Evolutionary conservation across 140 eudicot genomes (phyloP), one percentile per base, ranked within the genome.

Genomic region (Ambrosia hybrid): DNA sequence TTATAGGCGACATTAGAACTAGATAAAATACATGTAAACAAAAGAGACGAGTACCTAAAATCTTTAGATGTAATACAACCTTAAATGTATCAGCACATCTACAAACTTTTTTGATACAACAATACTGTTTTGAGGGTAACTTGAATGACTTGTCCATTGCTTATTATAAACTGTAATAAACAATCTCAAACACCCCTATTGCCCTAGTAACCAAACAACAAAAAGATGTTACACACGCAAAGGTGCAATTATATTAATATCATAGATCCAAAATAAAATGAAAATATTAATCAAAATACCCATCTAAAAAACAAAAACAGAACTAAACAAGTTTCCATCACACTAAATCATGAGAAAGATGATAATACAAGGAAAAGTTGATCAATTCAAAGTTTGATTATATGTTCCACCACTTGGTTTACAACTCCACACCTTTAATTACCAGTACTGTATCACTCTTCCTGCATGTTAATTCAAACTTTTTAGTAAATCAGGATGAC

Each of bases 361-460:
- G 46, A 41, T 41, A 72, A 78, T 67, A 79, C 83, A 68, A 48
- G 41, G 51, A 51, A 45, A 63, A 51, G 52, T 57, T 65, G 49
- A 71, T 63, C 37, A 70, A 69, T 69, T 61, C 70, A 57, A 68
- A 57, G 56, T 12, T 21, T 57, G 68, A 66, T 66, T 51, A 68
- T 30, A 68, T 48, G 9, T 26, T 36, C 56, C 15, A 15, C 68
- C 76, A 72, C 76, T 58, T 71, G 67, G 75, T 33, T 71, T 65
- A 77, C 81, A 78, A 63, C 77, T 71, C 82, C 83, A 67, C 83
- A 79, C 67, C 73, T 78, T 71, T 49, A 73, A 73, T 73, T 65
- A 73, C 83, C 57, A 72, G 51, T 46, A 73, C 12, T 45, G 70
- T 73, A 79, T 73, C 78, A 73, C 43, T 67, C n/a, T 48, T 56